Evolutionary conservation across 2,329 filamentous ascomycete species (phyloP).

Genomic region (Colletotrichum siamense): DNA sequence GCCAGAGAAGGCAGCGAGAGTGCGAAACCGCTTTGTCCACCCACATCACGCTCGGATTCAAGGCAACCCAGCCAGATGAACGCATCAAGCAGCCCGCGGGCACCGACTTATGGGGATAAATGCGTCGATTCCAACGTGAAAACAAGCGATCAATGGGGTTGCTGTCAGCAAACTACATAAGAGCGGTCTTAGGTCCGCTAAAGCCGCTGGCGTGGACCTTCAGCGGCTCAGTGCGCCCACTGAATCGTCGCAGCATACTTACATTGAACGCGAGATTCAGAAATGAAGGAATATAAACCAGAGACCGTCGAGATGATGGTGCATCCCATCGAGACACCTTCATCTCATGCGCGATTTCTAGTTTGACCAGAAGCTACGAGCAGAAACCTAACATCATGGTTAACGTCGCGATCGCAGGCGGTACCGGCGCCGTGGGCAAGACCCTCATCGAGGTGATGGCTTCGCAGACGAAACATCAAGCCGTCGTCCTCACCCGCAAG

Average conservation of each 20-base stretch:
- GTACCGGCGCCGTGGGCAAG: constrained; percentile 48
- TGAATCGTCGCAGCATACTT: not conserved
- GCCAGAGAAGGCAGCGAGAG: not conserved
- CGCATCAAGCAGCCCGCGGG: not conserved
- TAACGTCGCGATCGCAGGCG: constrained; percentile 49
- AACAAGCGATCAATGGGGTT: not conserved
- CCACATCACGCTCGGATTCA: not conserved
- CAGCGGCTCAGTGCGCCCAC: not conserved
- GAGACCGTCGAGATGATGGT: not conserved
- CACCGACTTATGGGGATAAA: not conserved
- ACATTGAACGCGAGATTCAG: not conserved
- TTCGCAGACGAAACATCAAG: constrained; percentile 35
- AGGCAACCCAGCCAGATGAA: not conserved
- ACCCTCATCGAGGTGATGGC: constrained; percentile 50
- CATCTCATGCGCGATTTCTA: not conserved
- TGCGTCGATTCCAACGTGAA: not conserved
- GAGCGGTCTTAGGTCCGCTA: not conserved
- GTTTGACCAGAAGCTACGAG: not conserved
- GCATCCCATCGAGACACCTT: accelerated
- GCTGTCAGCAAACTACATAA: not conserved
- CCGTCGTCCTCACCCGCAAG: constrained; percentile 45
- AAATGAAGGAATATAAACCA: not conserved
- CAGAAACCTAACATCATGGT: not conserved
- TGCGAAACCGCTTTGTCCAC: not conserved
- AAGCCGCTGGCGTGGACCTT: not conserved